These are phyloP conservation scores for Cystobasidium pallidum DNA, from an alignment of 1,284 basidiomycete genomes.

Conservation along the genomic window DNA sequence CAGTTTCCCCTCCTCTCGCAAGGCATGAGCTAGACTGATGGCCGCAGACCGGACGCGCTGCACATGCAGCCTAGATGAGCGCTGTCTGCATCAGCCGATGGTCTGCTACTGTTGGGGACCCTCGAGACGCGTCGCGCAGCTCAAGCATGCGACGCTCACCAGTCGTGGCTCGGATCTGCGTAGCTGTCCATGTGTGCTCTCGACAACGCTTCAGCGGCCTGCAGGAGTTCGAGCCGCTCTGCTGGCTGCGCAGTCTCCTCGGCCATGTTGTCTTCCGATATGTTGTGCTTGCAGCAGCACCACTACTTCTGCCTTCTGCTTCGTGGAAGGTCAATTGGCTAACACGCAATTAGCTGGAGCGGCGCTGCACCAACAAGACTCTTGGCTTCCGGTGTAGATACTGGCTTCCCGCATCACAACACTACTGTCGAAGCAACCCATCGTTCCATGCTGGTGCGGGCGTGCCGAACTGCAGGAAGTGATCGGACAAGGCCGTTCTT, in stretches of 20 bases:
- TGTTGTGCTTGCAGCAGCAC: neutral
- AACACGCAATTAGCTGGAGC: no score
- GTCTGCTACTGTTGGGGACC: neutral
- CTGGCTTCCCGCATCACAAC: neutral
- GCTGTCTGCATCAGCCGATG: neutral
- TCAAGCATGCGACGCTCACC: neutral
- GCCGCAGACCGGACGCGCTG: slow-evolving; percentile 18
- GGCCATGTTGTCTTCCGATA: neutral
- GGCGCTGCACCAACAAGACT: neutral
- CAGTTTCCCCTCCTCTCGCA: neutral
- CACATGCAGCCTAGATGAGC: slow-evolving; percentile 33
- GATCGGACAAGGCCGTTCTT: slow-evolving; percentile 6
- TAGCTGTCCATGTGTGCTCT: slow-evolving; percentile 36
- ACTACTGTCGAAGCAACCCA: neutral
- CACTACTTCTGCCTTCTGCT: neutral
- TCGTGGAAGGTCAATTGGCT: no score
- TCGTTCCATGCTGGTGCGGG: slow-evolving; percentile 9
- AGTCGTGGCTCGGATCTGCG: slow-evolving; percentile 38
- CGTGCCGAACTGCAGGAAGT: slow-evolving; percentile 1
- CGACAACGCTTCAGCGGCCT: slow-evolving; percentile 26
- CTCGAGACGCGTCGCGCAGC: slow-evolving; percentile 1
- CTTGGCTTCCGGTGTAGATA: neutral
- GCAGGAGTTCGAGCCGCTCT: slow-evolving; percentile 3
- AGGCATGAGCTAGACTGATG: neutral
- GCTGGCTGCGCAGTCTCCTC: neutral